Percentiles rank a stretch among this genome's conserved stretches.
phyloP scores from a whole-genome alignment of 495 filamentous ascomycete genomes.

The Hapsidospora chrysogenum region DNA sequence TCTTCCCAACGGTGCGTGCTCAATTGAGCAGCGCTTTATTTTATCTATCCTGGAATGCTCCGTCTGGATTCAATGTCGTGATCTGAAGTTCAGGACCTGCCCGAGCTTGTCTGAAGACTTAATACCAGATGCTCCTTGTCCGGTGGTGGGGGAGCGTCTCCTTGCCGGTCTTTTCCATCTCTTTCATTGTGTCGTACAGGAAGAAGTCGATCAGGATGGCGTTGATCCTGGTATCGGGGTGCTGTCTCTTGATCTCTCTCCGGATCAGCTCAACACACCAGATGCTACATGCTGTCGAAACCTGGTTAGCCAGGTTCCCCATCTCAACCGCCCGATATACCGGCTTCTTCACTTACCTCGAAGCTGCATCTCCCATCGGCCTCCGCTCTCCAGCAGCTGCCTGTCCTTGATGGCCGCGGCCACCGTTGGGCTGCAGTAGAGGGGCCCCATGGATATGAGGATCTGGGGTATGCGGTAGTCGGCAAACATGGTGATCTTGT shows the following conservation, averaged over 20 bases:
- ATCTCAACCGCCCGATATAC: too few relatives aligned
- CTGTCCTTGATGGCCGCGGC: constrained; percentile 46
- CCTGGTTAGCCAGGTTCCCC: too few relatives aligned
- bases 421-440: constrained; percentile 68
- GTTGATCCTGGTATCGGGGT: constrained; percentile 61
- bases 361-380: constrained; percentile 74
- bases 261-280: constrained; percentile 87
- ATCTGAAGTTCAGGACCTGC: neutral
- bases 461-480: constrained; percentile 97
- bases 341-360: constrained; percentile 37
- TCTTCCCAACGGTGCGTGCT: neutral
- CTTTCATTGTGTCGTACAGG: constrained; percentile 86
- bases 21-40: neutral
- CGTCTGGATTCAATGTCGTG: neutral
- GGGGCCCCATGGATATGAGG: constrained; percentile 63
- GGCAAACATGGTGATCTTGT: constrained; percentile 96
- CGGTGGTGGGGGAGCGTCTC: constrained; percentile 76
- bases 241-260: constrained; percentile 55
- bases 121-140: constrained; percentile 95
- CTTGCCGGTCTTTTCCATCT: constrained; percentile 41
- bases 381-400: constrained; percentile 49
- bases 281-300: constrained; percentile 53
- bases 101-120: neutral
- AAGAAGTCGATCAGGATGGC: constrained; percentile 94
- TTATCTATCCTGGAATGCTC: neutral